Evolutionary conservation across 2,329 filamentous ascomycete species (phyloP), one percentile per base, ranked within the genome.

Genomic region (Exophiala viscosa): DNA sequence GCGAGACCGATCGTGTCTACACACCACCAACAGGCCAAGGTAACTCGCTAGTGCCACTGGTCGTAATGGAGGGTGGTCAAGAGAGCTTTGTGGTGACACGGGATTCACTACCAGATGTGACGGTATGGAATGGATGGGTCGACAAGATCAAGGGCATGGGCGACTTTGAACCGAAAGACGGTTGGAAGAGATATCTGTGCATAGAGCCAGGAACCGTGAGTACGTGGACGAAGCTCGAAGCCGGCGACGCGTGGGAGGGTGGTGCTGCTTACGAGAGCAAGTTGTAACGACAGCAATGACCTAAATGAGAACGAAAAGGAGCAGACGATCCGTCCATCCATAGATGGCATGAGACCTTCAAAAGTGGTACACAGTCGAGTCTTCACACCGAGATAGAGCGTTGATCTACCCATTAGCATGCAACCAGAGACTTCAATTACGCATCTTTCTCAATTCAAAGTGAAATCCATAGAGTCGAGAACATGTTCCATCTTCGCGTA

Each of bases 101-200:
- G 57, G 90, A 96, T 71, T 91, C 90, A 61, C 79, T 99, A 61
- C 81, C 82, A 57, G 89, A 97, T 62, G 85, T 93, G 13, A 92
- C 96, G 1, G 87, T 97, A 28, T 99, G 93, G 93, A 99, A 99
- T 72, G 93, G 93, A 1, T 96, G 92, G 90, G 78, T 80, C 36
- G 88, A 91, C 59, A 95, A 95, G 76, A 84, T 88, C 1, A 82
- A 84, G 63, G 79, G 79, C 4, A 95, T 96, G 74, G 84, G 76
- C 47, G 93, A 99, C 70, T 96, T 97, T 68, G 81, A 80, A 53
- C 93, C 93, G 45, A 87, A 95, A 66, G 87, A 91, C 48, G 93
- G 88, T 34, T 97, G 86, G 77, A 89, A 89, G 77, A 83, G 90
- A 54, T 96, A 97, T 89, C 76, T 99, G 39, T 97, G 93, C 67